Base-by-base conservation (phyloP, 176 grass and related monocot genomes). In the Bonia amplexicaulis region DNA sequence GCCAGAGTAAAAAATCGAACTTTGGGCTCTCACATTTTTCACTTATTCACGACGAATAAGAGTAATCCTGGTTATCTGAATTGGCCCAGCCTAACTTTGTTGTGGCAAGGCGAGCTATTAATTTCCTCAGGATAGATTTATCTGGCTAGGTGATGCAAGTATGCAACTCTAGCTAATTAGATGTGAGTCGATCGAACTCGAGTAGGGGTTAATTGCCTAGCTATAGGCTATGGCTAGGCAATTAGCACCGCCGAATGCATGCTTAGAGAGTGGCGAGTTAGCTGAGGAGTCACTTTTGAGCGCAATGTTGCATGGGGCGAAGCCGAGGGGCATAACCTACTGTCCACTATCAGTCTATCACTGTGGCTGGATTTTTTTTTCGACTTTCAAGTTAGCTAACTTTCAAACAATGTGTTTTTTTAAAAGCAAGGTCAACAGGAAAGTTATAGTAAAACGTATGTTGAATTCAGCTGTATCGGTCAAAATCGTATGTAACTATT, bases 251-350 rank as follows among this genome's bases (percentile, higher is more conserved):
- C 19, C 19, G 19, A 57, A 57, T 22, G 53, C 53, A 9, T 9
- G 22, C 35, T 37, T 37, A 37, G 35, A 37, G 35, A 5, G 35
- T 0, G 4, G 35, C 35, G 4, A 5, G 35, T 37, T 37, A 40
- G 81, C 7, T 65, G 70, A 23, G 70, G 29, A 17, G 70, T 84
- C 70, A 17, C 70, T 63, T 49, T 65, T 40, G 29, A 66, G 80
- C 40, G 17, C 26, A 22, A 73, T 72, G 42, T 37, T 31, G 25
- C 68, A 11, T 47, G 67, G 35, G 35, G 40, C 17, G 33, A 65
- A 42, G 25, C 15, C 62, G 61, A 47, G 44, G 14, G 4, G 68
- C 22, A 31, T 45, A 13, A 6, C 6, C 51, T 5, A 6, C 51
- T 45, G 8, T 12, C 23, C 48, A 15, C 52, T 20, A 0, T 17